Base-by-base conservation (phyloP, 2,329 filamentous ascomycete genomes). In the Paramyrothecium roridum region DNA sequence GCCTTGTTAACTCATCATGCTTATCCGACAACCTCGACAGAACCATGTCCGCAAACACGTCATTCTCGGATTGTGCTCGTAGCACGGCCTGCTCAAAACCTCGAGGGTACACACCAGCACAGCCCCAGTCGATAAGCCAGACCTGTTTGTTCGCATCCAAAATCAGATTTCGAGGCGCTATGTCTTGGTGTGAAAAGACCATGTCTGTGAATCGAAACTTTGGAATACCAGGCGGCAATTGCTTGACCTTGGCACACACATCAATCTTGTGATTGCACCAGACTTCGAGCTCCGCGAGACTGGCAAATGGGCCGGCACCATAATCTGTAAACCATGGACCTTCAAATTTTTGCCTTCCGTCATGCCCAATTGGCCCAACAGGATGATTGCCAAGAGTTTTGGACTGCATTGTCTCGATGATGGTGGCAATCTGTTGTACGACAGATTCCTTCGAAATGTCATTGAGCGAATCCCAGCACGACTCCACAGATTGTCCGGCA, bases 321-420 rank as follows among this genome's bases (percentile, higher is more conserved):
- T 54, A 54, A 43, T 54, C 52, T 13, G 52, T 54, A 19, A 54
- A 54, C 52, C 52, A 54, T n/a, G 52, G 52, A 2, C 52, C 52
- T 26, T 10, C 12, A 19, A 23, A 40, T 26, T 54, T 50, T 20
- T 54, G 45, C 12, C 26, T 46, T 23, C 8, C 8, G 16, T 16
- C 26, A 2, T 33, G 30, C 8, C 19, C 30, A 40, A 54, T 19
- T 37, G 46, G 52, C 21, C 52, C 52, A n/a, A 30, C 33, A 30
- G 52, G 52, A 26, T 48, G 46, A 13, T 54, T 20, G n/a, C 43
- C 26, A 4, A 54, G 26, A 19, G 7, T 19, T 48, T 30, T 40
- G 2, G 52, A 54, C 45, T 54, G 52, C 52, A 54, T 43, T 26
- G 2, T 54, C 26, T 54, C 46, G 8, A 54, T 54, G 23, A 54